Conservation (phyloP, 2,329 filamentous ascomycete genomes). For the Setomelanomma holmii region DNA sequence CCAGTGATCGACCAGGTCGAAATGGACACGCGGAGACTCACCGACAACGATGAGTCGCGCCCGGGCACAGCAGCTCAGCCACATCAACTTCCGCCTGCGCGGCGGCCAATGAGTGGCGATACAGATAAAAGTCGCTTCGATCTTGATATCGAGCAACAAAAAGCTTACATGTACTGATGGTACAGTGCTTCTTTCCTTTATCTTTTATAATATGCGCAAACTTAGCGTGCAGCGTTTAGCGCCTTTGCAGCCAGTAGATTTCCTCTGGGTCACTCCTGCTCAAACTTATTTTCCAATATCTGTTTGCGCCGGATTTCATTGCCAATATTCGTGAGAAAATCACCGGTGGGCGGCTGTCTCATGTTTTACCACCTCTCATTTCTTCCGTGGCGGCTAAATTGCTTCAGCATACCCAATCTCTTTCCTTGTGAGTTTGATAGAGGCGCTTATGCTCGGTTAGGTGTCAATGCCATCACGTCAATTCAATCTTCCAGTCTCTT, state of each 20-base stretch:
- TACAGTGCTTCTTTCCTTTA: conserved; percentile 19
- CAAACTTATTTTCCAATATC: conserved; percentile 13
- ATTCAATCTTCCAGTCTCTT: conserved; percentile 4
- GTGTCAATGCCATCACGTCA: conserved; percentile 24
- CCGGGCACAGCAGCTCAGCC: conserved; percentile 26
- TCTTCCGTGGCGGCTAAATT: conserved; percentile 3
- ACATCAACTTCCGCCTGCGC: conserved; percentile 23
- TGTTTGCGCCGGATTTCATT: conserved; percentile 18
- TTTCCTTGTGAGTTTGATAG: background rate
- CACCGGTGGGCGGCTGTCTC: conserved; percentile 18
- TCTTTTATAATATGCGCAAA: conserved; percentile 23
- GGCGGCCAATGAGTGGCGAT: conserved; percentile 43
- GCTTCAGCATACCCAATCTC: background rate
- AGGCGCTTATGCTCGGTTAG: conserved; percentile 13
- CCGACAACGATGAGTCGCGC: conserved; percentile 32
- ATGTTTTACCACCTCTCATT: conserved; percentile 16
- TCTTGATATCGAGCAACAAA: conserved; percentile 45
- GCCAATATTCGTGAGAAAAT: conserved; percentile 18
- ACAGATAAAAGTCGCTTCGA: conserved; percentile 46
- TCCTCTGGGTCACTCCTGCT: conserved; percentile 18
- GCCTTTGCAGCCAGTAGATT: conserved; percentile 25
- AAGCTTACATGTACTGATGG: conserved; percentile 45
- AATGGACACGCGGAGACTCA: conserved; percentile 42
- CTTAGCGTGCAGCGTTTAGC: conserved; percentile 16
- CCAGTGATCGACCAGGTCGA: conserved; percentile 43